Evolutionary conservation across 2,329 filamentous ascomycete species (phyloP).

Genomic region (Elsinoe perseae): DNA sequence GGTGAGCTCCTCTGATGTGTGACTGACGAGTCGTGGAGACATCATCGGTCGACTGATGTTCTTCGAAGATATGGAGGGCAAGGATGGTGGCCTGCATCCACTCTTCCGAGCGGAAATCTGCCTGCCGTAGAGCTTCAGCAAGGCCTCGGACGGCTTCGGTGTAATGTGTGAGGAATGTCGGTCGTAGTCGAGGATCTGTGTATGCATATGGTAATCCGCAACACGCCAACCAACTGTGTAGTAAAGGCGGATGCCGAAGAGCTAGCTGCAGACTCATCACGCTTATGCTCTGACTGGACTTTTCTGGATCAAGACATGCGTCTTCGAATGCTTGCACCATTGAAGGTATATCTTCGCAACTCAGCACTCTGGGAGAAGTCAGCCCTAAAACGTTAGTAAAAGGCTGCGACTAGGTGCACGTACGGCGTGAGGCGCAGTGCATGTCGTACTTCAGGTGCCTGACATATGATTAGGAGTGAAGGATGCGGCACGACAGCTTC

Average conservation of each 20-base stretch:
- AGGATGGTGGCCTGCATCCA: slow-evolving; percentile 20
- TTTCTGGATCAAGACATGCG: slow-evolving; percentile 17
- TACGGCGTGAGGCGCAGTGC: slow-evolving; percentile 18
- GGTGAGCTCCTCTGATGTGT: slow-evolving; percentile 18
- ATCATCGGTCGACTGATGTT: slow-evolving; percentile 15
- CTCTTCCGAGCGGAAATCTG: slow-evolving; percentile 11
- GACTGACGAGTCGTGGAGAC: slow-evolving; percentile 12
- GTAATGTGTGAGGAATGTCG: slow-evolving; percentile 20
- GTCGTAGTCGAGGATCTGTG: slow-evolving; percentile 10
- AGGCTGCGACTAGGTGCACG: not conserved
- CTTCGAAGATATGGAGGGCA: slow-evolving; percentile 21
- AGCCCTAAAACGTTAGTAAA: not conserved
- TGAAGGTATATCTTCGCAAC: not conserved
- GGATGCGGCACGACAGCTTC: not conserved
- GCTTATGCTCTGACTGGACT: slow-evolving; percentile 17
- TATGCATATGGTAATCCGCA: slow-evolving; percentile 17
- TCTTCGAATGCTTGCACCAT: slow-evolving; percentile 19
- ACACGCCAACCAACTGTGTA: slow-evolving; percentile 21
- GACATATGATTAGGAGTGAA: slow-evolving; percentile 5
- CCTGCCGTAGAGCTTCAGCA: not conserved
- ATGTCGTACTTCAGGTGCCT: slow-evolving; percentile 5
- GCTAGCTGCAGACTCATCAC: slow-evolving; percentile 18
- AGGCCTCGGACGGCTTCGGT: slow-evolving; percentile 18
- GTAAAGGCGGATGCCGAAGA: slow-evolving; percentile 16
- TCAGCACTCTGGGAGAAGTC: not conserved